These are phyloP conservation scores for Tetracladium marchalianum DNA, from an alignment of 495 filamentous ascomycete genomes.

Conservation along the genomic window DNA sequence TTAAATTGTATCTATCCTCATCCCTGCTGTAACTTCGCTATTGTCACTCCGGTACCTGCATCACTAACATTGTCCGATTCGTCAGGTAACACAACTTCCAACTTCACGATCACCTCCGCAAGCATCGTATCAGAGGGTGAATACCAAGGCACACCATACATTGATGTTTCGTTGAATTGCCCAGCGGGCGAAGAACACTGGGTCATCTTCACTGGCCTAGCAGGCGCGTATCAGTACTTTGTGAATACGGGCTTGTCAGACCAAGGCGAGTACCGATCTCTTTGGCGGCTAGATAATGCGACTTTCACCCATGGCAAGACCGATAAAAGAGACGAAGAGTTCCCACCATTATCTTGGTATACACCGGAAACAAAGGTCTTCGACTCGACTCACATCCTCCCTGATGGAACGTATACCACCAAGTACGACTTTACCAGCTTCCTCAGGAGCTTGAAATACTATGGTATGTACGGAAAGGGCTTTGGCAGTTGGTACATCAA, in stretches of 20 bases:
- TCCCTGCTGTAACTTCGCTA: too few species aligned
- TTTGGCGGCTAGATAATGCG: conserved; percentile 27
- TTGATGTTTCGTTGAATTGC: conserved; percentile 27
- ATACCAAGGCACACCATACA: conserved; percentile 22
- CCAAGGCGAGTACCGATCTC: conserved; percentile 31
- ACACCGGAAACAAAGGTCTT: conserved; percentile 28
- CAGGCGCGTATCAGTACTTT: conserved; percentile 34
- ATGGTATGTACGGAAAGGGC: conserved; percentile 27
- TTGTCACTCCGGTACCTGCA: too few species aligned
- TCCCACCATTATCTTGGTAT: conserved; percentile 28
- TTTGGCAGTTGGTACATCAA: conserved; percentile 35
- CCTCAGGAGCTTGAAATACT: conserved; percentile 23
- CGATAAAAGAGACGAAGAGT: conserved; percentile 24
- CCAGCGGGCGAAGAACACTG: conserved; percentile 32
- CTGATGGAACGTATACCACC: conserved; percentile 30
- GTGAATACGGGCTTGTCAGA: conserved; percentile 27
- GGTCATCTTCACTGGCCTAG: conserved; percentile 25
- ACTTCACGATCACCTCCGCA: too few species aligned
- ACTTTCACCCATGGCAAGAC: conserved; percentile 28
- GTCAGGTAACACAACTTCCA: too few species aligned
- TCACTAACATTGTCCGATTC: too few species aligned
- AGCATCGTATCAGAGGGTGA: too few species aligned
- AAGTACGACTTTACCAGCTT: conserved; percentile 31
- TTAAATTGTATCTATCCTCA: too few species aligned
- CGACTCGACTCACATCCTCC: conserved; percentile 30